Evolutionary conservation across 2,329 filamentous ascomycete genomes (phyloP).

Genomic region (Hansfordia pulvinata): DNA sequence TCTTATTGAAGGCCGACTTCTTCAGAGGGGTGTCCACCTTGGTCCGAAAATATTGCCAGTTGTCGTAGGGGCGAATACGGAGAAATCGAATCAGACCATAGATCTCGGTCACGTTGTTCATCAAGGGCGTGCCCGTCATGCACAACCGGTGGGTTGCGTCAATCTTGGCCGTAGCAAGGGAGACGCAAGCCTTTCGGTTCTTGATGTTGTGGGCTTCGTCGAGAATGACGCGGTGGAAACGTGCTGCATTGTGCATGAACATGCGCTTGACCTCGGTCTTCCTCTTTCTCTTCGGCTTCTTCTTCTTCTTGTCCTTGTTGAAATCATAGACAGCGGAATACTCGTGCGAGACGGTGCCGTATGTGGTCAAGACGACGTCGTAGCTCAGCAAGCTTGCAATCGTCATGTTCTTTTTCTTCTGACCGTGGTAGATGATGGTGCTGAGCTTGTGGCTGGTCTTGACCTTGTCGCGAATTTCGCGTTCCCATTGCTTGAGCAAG

Average conservation of each 20-base stretch:
- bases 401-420: slow-evolving; percentile 8
- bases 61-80: slow-evolving; percentile 60
- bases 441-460: slow-evolving; percentile 12
- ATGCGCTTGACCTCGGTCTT: slow-evolving; percentile 39
- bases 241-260: slow-evolving; percentile 36
- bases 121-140: slow-evolving; percentile 77
- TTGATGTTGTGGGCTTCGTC: slow-evolving; percentile 80
- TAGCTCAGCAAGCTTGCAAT: slow-evolving; percentile 38
- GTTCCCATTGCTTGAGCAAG: slow-evolving; percentile 14
- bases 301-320: slow-evolving; percentile 44
- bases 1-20: slow-evolving; percentile 37
- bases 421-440: slow-evolving; percentile 13
- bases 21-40: slow-evolving; percentile 19
- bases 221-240: slow-evolving; percentile 67
- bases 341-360: slow-evolving; percentile 57
- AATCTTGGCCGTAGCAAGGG: slow-evolving; percentile 45
- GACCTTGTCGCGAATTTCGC: slow-evolving; percentile 14
- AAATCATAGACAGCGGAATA: too few species aligned
- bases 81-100: slow-evolving; percentile 71
- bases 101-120: slow-evolving; percentile 72
- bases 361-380: slow-evolving; percentile 71
- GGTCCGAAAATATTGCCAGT: slow-evolving; percentile 46
- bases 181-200: slow-evolving; percentile 51
- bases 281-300: too few species aligned
- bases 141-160: slow-evolving; percentile 56